Conservation (phyloP, 495 filamentous ascomycete genomes). For the Penicillium goetzii region DNA sequence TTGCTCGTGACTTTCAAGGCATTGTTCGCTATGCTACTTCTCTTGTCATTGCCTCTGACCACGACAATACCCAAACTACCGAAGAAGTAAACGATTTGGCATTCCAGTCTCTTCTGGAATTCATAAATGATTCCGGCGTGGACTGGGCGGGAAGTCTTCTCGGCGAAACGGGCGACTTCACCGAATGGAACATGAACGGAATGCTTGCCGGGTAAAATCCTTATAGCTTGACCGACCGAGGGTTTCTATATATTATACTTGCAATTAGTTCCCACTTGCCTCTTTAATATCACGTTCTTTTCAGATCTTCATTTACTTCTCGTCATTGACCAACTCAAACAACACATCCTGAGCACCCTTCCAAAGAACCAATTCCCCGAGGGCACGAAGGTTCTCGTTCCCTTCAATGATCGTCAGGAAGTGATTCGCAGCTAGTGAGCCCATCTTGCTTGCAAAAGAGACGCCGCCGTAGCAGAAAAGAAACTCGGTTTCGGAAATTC, state of each 20-base stretch:
- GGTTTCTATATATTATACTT: background rate
- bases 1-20: slow-evolving; percentile 26
- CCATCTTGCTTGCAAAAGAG: slow-evolving; percentile 33
- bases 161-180: slow-evolving; percentile 5
- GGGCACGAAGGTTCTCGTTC: slow-evolving; percentile 21
- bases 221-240: slow-evolving; percentile 15
- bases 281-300: background rate
- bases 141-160: slow-evolving; percentile 28
- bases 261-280: background rate
- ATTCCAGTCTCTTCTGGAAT: slow-evolving; percentile 23
- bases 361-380: slow-evolving; percentile 30
- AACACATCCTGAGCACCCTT: slow-evolving; percentile 27
- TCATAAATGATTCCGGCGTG: slow-evolving; percentile 28
- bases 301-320: slow-evolving; percentile 18
- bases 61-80: background rate
- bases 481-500: slow-evolving; percentile 34
- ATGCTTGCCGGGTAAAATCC: background rate
- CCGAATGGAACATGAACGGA: slow-evolving; percentile 18
- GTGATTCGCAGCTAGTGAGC: slow-evolving; percentile 31
- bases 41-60: slow-evolving; percentile 15
- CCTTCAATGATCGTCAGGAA: slow-evolving; percentile 33
- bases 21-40: slow-evolving; percentile 26
- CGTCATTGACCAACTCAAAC: slow-evolving; percentile 27
- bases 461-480: slow-evolving; percentile 33
- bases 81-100: slow-evolving; percentile 19